Percentiles rank a stretch among this genome's conserved stretches.
Conservation (phyloP, 2,329 filamentous ascomycete species). For the Colletotrichum musicola region DNA sequence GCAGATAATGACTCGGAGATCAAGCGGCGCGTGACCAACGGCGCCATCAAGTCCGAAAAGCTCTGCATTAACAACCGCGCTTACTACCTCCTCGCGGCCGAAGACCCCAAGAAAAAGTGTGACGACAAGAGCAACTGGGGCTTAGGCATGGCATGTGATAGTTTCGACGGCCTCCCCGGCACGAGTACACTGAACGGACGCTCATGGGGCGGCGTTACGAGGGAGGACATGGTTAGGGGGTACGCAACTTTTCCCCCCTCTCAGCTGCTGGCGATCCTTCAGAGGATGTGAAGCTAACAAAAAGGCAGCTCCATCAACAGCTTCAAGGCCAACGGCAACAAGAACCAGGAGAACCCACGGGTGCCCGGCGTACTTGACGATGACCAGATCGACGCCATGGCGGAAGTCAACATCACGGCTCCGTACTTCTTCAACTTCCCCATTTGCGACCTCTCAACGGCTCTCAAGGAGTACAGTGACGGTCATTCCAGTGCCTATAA, state of each 20-base stretch:
- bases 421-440: constrained; percentile 7
- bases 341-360: constrained; percentile 5
- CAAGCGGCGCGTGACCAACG: not conserved
- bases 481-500: not conserved
- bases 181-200: not conserved
- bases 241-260: not conserved
- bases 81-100: not conserved
- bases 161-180: not conserved
- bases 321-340: constrained; percentile 6
- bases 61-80: not conserved
- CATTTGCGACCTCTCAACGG: not conserved
- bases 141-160: not conserved
- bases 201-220: not conserved
- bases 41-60: not conserved
- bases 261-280: not conserved
- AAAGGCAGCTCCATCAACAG: constrained; percentile 2
- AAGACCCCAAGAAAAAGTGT: not conserved
- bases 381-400: constrained; percentile 4
- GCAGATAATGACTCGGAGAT: not conserved
- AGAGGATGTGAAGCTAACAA: not conserved
- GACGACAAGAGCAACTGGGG: not conserved
- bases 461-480: not conserved
- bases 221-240: constrained; percentile 1
- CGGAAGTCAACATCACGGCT: not conserved
- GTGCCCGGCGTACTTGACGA: not conserved